These are phyloP conservation scores for Mrakia blollopis DNA, from an alignment of 768 basidiomycete species.

Conservation along the genomic window DNA sequence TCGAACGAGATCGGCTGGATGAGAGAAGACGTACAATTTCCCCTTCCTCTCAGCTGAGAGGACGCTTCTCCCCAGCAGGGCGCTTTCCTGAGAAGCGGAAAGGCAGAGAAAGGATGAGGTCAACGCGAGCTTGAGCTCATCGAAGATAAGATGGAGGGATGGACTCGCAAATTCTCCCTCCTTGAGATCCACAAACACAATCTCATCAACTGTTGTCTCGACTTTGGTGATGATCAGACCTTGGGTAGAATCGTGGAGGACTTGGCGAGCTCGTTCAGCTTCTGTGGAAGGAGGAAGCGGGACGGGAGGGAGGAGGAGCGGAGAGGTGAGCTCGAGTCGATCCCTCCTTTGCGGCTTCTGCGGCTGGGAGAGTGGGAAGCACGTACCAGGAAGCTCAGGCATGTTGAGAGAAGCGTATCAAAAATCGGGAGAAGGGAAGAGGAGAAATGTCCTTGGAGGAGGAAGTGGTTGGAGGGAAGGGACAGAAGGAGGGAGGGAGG, in stretches of 20 bases:
- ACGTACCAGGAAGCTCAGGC: slow-evolving; percentile 25
- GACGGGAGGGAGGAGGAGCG: background rate
- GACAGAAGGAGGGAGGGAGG: too few relatives aligned
- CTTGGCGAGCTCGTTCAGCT: slow-evolving; percentile 22
- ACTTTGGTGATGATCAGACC: slow-evolving; percentile 7
- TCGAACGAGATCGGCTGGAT: background rate
- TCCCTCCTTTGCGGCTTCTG: too few relatives aligned
- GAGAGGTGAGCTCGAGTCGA: background rate
- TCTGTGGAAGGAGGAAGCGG: background rate
- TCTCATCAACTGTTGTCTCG: slow-evolving; percentile 8
- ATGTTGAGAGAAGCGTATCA: background rate
- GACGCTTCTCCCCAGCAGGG: slow-evolving; percentile 2
- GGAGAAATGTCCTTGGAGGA: too few relatives aligned
- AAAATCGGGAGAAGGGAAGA: too few relatives aligned
- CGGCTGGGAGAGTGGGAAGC: too few relatives aligned
- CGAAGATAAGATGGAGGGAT: too few relatives aligned
- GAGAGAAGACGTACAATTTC: slow-evolving; percentile 28
- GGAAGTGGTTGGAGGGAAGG: too few relatives aligned
- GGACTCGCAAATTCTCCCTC: slow-evolving; percentile 19
- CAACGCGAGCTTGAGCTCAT: background rate
- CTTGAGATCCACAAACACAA: slow-evolving; percentile 23
- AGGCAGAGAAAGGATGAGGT: background rate
- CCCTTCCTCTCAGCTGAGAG: slow-evolving; percentile 18
- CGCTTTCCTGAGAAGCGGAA: background rate
- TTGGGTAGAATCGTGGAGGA: background rate